Percentiles rank a stretch among this genome's conserved stretches.
phyloP scores from a whole-genome alignment of 768 basidiomycete species.

The Tylopilus vinaceipallidus region DNA sequence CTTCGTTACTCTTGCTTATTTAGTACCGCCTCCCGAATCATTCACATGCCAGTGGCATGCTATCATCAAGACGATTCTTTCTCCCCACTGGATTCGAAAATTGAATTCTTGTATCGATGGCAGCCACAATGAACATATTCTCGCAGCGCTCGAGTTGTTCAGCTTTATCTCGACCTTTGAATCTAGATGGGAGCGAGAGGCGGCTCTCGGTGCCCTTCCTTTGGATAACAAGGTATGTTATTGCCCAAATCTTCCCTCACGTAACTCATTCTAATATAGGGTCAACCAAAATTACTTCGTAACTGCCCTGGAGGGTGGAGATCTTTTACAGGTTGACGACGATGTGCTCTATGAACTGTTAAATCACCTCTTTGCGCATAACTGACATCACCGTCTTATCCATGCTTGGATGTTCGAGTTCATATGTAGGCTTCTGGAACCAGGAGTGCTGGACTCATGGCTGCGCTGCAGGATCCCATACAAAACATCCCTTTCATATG shows the following conservation, averaged over 20 bases:
- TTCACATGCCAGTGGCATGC: constrained; percentile 54
- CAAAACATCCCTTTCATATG: constrained; percentile 23
- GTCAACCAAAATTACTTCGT: constrained; percentile 65
- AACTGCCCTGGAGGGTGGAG: constrained; percentile 17
- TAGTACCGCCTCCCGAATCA: constrained; percentile 72
- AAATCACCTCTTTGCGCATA: constrained; percentile 17
- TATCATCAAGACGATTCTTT: constrained; percentile 59
- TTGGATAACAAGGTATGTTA: constrained; percentile 52
- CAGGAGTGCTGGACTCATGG: constrained; percentile 17
- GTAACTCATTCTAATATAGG: constrained; percentile 38
- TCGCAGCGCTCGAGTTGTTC: constrained; percentile 65
- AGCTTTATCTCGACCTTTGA: constrained; percentile 60
- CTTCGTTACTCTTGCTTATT: constrained; percentile 59
- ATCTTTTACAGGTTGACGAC: constrained; percentile 20
- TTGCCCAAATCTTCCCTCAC: constrained; percentile 33
- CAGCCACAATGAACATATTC: constrained; percentile 60
- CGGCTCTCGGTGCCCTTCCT: constrained; percentile 64
- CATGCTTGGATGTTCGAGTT: constrained; percentile 20
- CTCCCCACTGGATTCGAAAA: constrained; percentile 50
- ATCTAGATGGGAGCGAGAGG: constrained; percentile 61
- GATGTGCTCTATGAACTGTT: constrained; percentile 33
- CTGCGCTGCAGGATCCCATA: constrained; percentile 29
- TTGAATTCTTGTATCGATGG: constrained; percentile 64
- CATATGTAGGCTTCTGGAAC: constrained; percentile 28
- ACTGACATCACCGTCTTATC: background rate